Evolutionary conservation across 116 monocot genomes (phyloP).

Genomic region (Trichopus zeylanicus): DNA sequence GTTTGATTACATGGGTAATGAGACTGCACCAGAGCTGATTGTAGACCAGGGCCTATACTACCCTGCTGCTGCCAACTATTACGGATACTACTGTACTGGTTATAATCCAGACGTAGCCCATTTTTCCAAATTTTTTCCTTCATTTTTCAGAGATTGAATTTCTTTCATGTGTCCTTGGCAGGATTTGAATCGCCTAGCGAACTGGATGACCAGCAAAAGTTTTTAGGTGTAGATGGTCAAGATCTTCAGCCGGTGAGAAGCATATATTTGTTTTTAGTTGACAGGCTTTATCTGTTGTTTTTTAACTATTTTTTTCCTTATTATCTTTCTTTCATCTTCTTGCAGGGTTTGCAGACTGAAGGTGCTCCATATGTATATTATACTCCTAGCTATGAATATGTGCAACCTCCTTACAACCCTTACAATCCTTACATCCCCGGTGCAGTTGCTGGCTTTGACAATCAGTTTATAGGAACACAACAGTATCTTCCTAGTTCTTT

Average conservation of each 20-base stretch:
- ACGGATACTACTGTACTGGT: conserved; percentile 67
- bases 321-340: not conserved
- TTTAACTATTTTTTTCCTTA: not conserved
- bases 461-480: conserved; percentile 33
- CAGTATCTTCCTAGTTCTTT: conserved; percentile 35
- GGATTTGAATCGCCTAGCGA: conserved; percentile 53
- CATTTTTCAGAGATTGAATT: too few relatives aligned
- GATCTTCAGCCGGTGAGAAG: conserved; percentile 43
- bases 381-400: conserved; percentile 57
- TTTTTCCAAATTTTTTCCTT: too few relatives aligned
- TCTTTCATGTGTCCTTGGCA: too few relatives aligned
- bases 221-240: conserved; percentile 62
- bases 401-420: conserved; percentile 71
- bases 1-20: conserved; percentile 27
- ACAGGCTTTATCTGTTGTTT: not conserved
- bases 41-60: conserved; percentile 60
- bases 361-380: conserved; percentile 58
- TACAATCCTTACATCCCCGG: conserved; percentile 64
- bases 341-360: conserved; percentile 65
- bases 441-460: conserved; percentile 45
- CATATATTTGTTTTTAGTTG: not conserved
- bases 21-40: conserved; percentile 34
- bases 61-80: conserved; percentile 43
- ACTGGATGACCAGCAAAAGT: conserved; percentile 45
- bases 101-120: too few relatives aligned